Conservation (phyloP, 2,329 filamentous ascomycete genomes). For the Tolypocladium guangdongense region DNA sequence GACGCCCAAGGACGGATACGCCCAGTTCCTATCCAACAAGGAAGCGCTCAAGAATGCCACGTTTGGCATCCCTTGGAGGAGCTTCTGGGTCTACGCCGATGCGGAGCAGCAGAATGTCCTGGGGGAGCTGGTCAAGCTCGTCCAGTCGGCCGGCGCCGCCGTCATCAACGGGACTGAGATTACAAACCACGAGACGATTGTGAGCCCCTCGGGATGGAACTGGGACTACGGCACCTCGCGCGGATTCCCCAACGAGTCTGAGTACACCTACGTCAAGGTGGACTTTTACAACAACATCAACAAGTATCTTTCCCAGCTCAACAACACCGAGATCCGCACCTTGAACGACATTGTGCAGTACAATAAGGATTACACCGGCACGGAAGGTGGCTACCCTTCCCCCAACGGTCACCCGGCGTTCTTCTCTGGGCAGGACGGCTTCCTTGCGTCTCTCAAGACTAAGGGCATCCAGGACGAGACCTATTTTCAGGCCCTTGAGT, state of each 20-base stretch:
- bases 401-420: slow-evolving; percentile 49
- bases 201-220: slow-evolving; percentile 60
- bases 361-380: slow-evolving; percentile 52
- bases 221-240: slow-evolving; percentile 57
- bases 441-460: slow-evolving; percentile 50
- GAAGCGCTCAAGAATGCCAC: slow-evolving; percentile 45
- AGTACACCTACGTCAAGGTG: slow-evolving; percentile 62
- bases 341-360: slow-evolving; percentile 57
- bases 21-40: slow-evolving; percentile 42
- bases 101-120: slow-evolving; percentile 43
- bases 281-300: slow-evolving; percentile 56
- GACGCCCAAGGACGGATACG: slow-evolving; percentile 45
- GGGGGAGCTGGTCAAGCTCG: slow-evolving; percentile 32
- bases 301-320: slow-evolving; percentile 49
- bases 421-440: slow-evolving; percentile 59
- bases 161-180: slow-evolving; percentile 63
- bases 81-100: slow-evolving; percentile 56
- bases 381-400: slow-evolving; percentile 54
- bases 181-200: slow-evolving; percentile 47
- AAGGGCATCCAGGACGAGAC: slow-evolving; percentile 52
- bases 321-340: slow-evolving; percentile 47
- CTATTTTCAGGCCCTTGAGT: slow-evolving; percentile 56
- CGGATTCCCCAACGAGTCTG: slow-evolving; percentile 59
- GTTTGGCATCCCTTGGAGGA: slow-evolving; percentile 63
- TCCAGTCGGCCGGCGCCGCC: slow-evolving; percentile 51